phyloP scores from a whole-genome alignment of 768 basidiomycete genomes.

The Scleroderma citrinum region DNA sequence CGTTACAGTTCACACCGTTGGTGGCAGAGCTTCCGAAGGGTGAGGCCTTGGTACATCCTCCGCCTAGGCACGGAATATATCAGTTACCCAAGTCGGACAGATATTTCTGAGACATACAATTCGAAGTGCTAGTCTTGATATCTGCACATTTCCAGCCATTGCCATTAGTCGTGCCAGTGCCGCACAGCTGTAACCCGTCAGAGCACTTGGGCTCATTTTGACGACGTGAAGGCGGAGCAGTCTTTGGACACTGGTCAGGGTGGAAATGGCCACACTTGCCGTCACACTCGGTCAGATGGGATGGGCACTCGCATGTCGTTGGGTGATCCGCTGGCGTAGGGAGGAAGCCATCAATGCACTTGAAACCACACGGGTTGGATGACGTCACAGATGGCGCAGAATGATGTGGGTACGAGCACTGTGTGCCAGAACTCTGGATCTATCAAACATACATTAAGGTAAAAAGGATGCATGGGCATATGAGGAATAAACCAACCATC shows the following conservation, averaged over 20 bases:
- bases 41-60: conserved; percentile 27
- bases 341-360: conserved; percentile 24
- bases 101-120: conserved; percentile 23
- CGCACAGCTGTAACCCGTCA: conserved; percentile 21
- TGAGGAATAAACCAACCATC: conserved; percentile 15
- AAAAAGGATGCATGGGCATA: neutral
- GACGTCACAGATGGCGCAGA: conserved; percentile 11
- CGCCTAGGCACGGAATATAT: conserved; percentile 18
- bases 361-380: conserved; percentile 23
- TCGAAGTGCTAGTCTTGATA: conserved; percentile 17
- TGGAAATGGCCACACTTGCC: conserved; percentile 26
- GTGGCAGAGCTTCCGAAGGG: conserved; percentile 12
- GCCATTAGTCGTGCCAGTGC: conserved; percentile 10
- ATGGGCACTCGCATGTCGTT: conserved; percentile 24
- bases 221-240: conserved; percentile 14
- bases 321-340: conserved; percentile 14
- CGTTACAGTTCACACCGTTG: conserved; percentile 28
- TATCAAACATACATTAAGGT: conserved; percentile 3
- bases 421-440: conserved; percentile 18
- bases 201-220: conserved; percentile 16
- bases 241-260: conserved; percentile 11
- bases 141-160: conserved; percentile 29
- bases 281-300: conserved; percentile 22
- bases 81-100: neutral
- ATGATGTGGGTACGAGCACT: conserved; percentile 32